These are phyloP conservation scores for Cladosporium sp. DNA, from an alignment of 2,329 filamentous ascomycete species.

Conservation along the genomic window DNA sequence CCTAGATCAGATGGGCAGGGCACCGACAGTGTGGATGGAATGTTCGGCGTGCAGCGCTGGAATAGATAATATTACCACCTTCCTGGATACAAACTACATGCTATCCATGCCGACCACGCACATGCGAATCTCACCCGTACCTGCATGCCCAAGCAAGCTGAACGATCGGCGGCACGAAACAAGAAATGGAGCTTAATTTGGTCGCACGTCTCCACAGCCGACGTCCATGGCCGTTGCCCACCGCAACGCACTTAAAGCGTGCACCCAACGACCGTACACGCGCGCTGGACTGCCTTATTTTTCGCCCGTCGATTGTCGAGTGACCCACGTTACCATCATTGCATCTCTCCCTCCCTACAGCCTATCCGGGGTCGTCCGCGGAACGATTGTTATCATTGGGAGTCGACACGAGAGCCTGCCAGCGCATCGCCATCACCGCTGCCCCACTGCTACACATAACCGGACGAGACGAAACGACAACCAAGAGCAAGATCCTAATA, in stretches of 20 bases:
- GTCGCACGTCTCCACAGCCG: neutral
- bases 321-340: conserved; percentile 9
- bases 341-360: neutral
- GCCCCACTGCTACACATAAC: neutral
- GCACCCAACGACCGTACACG: neutral
- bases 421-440: conserved; percentile 13
- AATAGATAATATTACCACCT: neutral
- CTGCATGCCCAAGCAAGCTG: conserved; percentile 9
- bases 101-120: neutral
- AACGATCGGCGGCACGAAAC: conserved; percentile 7
- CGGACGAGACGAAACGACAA: conserved; percentile 4
- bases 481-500: neutral
- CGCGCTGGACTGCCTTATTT: conserved; percentile 7
- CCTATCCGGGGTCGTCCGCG: neutral
- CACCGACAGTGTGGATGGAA: conserved; percentile 3
- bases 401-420: neutral
- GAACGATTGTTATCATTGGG: neutral
- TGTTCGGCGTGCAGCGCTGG: conserved; percentile 1
- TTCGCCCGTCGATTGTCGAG: neutral
- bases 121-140: conserved; percentile 1
- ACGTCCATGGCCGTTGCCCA: neutral
- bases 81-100: neutral
- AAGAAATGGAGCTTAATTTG: neutral
- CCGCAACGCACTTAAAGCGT: conserved; percentile 1
- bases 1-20: neutral